These are phyloP conservation scores for Waltiozyma sp. DNA, from an alignment of 1,139 yeast species.

Conservation along the genomic window DNA sequence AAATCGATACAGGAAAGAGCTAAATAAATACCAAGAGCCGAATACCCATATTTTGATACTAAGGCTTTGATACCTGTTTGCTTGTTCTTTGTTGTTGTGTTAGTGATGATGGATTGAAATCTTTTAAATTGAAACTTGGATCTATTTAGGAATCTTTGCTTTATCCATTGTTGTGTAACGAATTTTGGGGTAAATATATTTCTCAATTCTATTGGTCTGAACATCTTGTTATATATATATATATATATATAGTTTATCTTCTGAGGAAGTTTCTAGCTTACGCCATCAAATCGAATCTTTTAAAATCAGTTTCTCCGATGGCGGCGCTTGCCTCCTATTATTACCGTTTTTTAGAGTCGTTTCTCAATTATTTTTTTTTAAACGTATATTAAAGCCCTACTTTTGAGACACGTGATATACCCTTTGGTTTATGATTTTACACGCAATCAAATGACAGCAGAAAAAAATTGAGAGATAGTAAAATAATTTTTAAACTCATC, in stretches of 20 bases:
- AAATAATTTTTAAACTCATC: background rate
- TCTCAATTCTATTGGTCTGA: background rate
- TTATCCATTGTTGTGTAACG: background rate
- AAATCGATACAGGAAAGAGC: slow-evolving; percentile 62
- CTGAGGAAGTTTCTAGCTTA: too few species aligned
- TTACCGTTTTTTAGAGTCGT: too few species aligned
- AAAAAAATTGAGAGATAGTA: background rate
- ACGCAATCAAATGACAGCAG: too few species aligned
- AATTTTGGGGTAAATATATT: background rate
- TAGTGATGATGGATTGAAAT: slow-evolving; percentile 7
- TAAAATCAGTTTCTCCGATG: too few species aligned
- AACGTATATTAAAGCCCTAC: too few species aligned
- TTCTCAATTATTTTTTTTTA: too few species aligned
- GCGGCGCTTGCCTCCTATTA: too few species aligned
- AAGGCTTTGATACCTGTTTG: slow-evolving; percentile 53
- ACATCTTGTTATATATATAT: background rate
- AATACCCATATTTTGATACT: slow-evolving; percentile 80
- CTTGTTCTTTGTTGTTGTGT: slow-evolving; percentile 15
- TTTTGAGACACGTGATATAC: too few species aligned
- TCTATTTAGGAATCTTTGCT: background rate
- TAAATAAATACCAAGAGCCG: slow-evolving; percentile 80
- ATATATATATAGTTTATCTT: too few species aligned
- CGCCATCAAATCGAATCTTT: too few species aligned
- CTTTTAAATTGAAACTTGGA: slow-evolving; percentile 5
- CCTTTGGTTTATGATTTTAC: too few species aligned